Conservation (phyloP, 1,284 basidiomycete species). For the Abortiporus biennis region DNA sequence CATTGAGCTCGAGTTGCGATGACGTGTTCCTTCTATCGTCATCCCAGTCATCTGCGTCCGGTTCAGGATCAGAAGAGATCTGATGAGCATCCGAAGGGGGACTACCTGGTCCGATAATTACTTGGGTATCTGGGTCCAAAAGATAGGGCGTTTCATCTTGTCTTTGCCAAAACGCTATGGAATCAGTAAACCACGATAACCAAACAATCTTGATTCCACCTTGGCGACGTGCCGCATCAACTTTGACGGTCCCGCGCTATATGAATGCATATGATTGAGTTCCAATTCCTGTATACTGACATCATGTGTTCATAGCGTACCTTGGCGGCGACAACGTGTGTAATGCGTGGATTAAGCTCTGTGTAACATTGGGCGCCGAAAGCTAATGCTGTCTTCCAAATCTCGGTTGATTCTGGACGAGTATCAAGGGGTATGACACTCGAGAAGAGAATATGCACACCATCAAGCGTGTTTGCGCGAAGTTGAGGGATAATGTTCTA, state of each 20-base stretch:
- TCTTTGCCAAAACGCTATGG: constrained; percentile 73
- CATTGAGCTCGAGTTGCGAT: constrained; percentile 46
- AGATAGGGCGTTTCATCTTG: constrained; percentile 71
- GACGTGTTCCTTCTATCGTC: too few species aligned
- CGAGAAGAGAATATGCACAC: constrained; percentile 84
- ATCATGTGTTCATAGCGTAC: constrained; percentile 37
- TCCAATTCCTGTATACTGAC: constrained; percentile 5
- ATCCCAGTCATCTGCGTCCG: constrained; percentile 60
- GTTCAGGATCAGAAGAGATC: constrained; percentile 62
- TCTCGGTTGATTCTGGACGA: constrained; percentile 73
- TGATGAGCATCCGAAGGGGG: constrained; percentile 45
- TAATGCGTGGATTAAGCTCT: constrained; percentile 64
- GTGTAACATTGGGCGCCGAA: constrained; percentile 84
- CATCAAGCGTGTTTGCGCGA: constrained; percentile 70
- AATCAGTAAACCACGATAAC: constrained; percentile 85
- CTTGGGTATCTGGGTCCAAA: constrained; percentile 36
- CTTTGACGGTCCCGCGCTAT: constrained; percentile 86
- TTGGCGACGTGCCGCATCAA: constrained; percentile 69
- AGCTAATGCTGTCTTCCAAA: constrained; percentile 83
- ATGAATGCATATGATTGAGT: constrained; percentile 1
- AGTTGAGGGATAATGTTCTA: constrained; percentile 81
- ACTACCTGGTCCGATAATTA: constrained; percentile 28
- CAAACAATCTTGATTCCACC: constrained; percentile 79
- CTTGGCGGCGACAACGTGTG: constrained; percentile 90
- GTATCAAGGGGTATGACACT: constrained; percentile 88